Conservation (phyloP, 441 rosid species). For the Brassica hybrid region DNA sequence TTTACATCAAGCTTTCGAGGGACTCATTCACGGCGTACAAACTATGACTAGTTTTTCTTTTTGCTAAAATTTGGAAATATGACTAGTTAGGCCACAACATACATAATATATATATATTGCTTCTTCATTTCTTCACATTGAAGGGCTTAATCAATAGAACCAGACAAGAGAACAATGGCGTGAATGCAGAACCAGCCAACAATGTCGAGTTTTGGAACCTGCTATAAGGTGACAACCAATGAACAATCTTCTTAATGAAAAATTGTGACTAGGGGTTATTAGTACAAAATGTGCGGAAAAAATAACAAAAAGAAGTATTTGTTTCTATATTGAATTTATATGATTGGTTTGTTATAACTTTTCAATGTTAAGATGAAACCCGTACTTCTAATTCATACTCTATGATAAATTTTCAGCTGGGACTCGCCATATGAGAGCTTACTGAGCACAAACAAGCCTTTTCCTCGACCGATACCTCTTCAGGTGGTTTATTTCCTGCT, state of each 20-base stretch:
- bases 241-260: neutral
- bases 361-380: neutral
- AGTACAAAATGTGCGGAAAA: neutral
- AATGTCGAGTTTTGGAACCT: conserved; percentile 11
- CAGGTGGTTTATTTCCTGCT: conserved; percentile 37
- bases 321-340: neutral
- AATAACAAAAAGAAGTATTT: neutral
- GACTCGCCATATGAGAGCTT: conserved; percentile 61
- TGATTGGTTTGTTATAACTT: neutral
- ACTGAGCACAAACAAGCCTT: conserved; percentile 66
- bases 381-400: neutral
- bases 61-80: too few relatives aligned
- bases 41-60: too few relatives aligned
- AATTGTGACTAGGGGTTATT: neutral
- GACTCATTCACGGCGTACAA: too few relatives aligned
- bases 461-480: conserved; percentile 61
- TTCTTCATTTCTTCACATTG: conserved; percentile 48
- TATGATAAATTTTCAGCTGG: conserved; percentile 55
- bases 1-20: neutral
- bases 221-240: conserved; percentile 34
- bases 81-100: neutral
- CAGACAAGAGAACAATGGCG: conserved; percentile 46
- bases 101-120: neutral
- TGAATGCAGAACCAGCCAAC: conserved; percentile 33
- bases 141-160: conserved; percentile 54